Conservation (phyloP, 371 early-diverging fungal species). For the Basidiobolus heterosporus region DNA sequence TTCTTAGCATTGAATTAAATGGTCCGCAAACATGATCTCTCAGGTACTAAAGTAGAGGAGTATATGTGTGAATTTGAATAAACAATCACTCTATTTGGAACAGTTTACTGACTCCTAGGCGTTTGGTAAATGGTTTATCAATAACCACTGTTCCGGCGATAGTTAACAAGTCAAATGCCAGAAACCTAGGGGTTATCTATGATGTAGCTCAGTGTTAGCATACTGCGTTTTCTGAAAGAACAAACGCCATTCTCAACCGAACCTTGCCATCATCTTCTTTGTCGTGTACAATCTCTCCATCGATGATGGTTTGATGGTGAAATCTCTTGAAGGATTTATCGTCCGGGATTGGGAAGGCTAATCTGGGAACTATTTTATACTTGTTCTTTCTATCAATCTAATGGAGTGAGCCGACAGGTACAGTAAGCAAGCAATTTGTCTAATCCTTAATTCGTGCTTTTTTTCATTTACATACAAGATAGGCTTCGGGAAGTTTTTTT, state of each 20-base stretch:
- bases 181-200: constrained; percentile 24
- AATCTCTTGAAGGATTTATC: constrained; percentile 21
- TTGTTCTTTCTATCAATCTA: constrained; percentile 81
- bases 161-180: constrained; percentile 64
- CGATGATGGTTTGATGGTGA: constrained; percentile 67
- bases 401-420: too few relatives aligned
- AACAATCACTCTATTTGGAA: not conserved
- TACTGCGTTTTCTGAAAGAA: not conserved
- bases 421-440: not conserved
- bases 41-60: constrained; percentile 32
- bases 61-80: not conserved
- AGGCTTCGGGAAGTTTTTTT: constrained; percentile 31
- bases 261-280: constrained; percentile 35
- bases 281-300: constrained; percentile 83
- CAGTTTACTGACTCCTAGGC: constrained; percentile 47
- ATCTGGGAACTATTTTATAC: constrained; percentile 37
- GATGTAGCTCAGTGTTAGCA: not conserved
- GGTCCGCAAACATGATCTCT: constrained; percentile 45
- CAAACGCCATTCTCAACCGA: constrained; percentile 11
- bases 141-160: constrained; percentile 29
- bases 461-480: constrained; percentile 26
- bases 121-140: constrained; percentile 30
- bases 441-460: not conserved
- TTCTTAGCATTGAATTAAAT: constrained; percentile 30
- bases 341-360: constrained; percentile 50